Evolutionary conservation across 2,329 filamentous ascomycete species (phyloP).

Genomic region (Hyphodiscus sp.): DNA sequence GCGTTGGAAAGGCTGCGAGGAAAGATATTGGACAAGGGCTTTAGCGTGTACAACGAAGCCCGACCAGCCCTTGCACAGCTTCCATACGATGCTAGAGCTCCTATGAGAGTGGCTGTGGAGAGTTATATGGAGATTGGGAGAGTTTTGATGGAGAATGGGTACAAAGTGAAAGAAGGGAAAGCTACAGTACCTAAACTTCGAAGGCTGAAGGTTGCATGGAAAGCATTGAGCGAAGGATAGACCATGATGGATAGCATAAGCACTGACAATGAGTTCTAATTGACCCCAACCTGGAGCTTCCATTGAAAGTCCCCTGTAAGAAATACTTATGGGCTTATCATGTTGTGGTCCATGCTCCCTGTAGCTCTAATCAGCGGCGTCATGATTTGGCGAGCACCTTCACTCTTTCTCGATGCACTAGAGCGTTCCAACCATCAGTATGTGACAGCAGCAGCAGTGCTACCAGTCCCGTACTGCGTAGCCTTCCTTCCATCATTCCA

Average conservation of each 20-base stretch:
- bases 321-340: background rate
- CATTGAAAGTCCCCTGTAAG: too few relatives aligned
- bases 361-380: background rate
- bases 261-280: background rate
- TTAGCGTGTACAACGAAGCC: constrained; percentile 50
- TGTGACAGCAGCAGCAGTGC: constrained; percentile 12
- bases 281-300: background rate
- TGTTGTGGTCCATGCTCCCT: background rate
- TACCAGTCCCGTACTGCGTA: constrained; percentile 13
- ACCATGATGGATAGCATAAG: background rate
- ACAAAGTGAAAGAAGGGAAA: constrained; percentile 35
- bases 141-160: constrained; percentile 41
- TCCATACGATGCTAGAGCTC: constrained; percentile 52
- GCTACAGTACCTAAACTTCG: constrained; percentile 39
- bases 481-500: background rate
- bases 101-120: constrained; percentile 63
- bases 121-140: constrained; percentile 72
- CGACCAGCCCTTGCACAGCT: constrained; percentile 53
- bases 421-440: constrained; percentile 10
- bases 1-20: constrained; percentile 45
- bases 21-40: constrained; percentile 53
- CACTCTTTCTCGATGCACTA: constrained; percentile 7
- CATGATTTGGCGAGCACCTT: constrained; percentile 14
- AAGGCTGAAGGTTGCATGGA: constrained; percentile 53
- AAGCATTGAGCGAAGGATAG: constrained; percentile 36